Conservation (phyloP, 2,329 filamentous ascomycete species). For the Talaromyces islandicus region DNA sequence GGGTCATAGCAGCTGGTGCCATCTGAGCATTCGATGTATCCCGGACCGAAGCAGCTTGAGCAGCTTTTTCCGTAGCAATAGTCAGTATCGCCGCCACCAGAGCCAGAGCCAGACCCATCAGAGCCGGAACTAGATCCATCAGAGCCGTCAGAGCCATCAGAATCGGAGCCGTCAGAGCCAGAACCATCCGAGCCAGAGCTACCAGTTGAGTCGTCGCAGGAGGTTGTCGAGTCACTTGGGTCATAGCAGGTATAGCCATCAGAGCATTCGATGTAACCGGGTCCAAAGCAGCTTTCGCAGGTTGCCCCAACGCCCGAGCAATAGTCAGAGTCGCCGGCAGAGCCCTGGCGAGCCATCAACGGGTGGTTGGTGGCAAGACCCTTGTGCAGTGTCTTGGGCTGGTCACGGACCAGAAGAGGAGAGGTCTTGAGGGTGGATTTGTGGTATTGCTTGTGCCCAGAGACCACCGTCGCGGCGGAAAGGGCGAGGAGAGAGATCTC, state of each 20-base stretch:
- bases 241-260: slow-evolving; percentile 2
- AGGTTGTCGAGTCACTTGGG: background rate
- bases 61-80: slow-evolving; percentile 14
- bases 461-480: slow-evolving; percentile 2
- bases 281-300: slow-evolving; percentile 8
- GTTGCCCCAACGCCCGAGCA: slow-evolving; percentile 2
- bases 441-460: slow-evolving; percentile 1
- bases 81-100: slow-evolving; percentile 11
- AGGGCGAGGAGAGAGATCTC: slow-evolving; percentile 8
- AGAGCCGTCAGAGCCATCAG: background rate
- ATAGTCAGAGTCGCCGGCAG: slow-evolving; percentile 1
- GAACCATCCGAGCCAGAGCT: background rate
- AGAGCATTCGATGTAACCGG: slow-evolving; percentile 1
- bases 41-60: slow-evolving; percentile 19
- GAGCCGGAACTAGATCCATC: background rate
- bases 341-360: slow-evolving; percentile 9
- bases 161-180: slow-evolving; percentile 1
- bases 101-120: background rate
- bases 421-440: slow-evolving; percentile 2
- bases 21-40: slow-evolving; percentile 4
- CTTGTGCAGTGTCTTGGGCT: slow-evolving; percentile 1
- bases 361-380: background rate
- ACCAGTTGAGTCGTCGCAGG: background rate
- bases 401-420: background rate
- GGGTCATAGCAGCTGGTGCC: slow-evolving; percentile 1